Percentiles rank a stretch among this genome's conserved stretches.
These are phyloP conservation scores for Pseudogymnoascus sp. DNA, from an alignment of 2,329 filamentous ascomycete species.

Conservation along the genomic window DNA sequence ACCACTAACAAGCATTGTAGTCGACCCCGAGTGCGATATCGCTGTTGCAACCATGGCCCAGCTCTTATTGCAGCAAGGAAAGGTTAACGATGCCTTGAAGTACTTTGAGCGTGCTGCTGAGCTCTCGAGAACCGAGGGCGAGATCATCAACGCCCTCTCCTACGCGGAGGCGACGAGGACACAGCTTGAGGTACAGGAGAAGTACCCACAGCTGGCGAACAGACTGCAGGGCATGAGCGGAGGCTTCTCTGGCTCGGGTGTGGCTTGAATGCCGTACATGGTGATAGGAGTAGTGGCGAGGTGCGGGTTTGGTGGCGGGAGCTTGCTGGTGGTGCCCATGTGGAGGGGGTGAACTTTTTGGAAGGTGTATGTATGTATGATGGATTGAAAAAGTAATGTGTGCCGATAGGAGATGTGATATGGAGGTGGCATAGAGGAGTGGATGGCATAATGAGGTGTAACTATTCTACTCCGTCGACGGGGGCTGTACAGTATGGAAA, in stretches of 20 bases:
- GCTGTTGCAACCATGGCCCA: slow-evolving; percentile 98
- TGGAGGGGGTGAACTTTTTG: slow-evolving; percentile 5
- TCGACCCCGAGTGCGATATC: slow-evolving; percentile 97
- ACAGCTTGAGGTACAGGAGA: slow-evolving; percentile 84
- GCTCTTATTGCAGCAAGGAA: slow-evolving; percentile 92
- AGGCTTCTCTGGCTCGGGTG: slow-evolving; percentile 20
- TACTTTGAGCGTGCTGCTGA: slow-evolving; percentile 97
- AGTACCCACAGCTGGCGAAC: slow-evolving; percentile 70
- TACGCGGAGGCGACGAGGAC: slow-evolving; percentile 96
- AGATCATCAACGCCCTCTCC: slow-evolving; percentile 91
- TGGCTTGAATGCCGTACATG: slow-evolving; percentile 19
- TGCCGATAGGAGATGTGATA: not conserved
- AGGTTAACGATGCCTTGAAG: slow-evolving; percentile 86
- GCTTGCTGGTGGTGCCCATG: slow-evolving; percentile 2
- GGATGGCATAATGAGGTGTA: slow-evolving; percentile 1
- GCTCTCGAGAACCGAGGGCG: slow-evolving; percentile 85
- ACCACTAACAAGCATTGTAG: slow-evolving; percentile 36
- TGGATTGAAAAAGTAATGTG: slow-evolving; percentile 6
- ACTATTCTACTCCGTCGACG: slow-evolving; percentile 1
- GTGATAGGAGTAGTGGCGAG: not conserved
- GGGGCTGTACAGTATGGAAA: slow-evolving; percentile 3
- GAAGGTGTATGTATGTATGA: slow-evolving; percentile 1
- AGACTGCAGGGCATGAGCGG: slow-evolving; percentile 57
- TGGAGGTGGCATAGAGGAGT: not conserved
- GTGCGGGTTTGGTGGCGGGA: not conserved